Evolutionary conservation across 441 rosid genomes (phyloP).

Genomic region (Gossypium lobatum): DNA sequence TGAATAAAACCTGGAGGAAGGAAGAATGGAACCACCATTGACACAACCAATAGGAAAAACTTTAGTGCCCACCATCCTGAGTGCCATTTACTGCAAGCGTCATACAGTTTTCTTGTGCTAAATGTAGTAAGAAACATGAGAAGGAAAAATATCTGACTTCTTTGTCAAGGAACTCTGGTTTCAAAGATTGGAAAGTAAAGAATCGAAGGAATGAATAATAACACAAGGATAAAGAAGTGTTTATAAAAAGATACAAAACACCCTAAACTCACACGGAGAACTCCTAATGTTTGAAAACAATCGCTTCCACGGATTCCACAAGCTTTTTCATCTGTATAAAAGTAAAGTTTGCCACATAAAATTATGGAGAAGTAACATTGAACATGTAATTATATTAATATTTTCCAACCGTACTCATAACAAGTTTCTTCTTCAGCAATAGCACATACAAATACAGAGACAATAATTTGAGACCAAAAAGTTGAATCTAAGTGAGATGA

Average conservation of each 20-base stretch:
- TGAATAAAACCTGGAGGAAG: constrained; percentile 55
- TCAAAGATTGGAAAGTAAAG: neutral
- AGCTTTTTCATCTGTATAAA: constrained; percentile 49
- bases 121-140: constrained; percentile 59
- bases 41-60: constrained; percentile 36
- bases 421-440: neutral
- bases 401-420: neutral
- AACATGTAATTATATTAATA: neutral
- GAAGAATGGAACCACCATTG: constrained; percentile 56
- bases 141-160: constrained; percentile 63
- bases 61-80: constrained; percentile 64
- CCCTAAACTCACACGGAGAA: constrained; percentile 84
- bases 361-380: neutral
- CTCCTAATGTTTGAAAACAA: constrained; percentile 64
- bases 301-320: constrained; percentile 58
- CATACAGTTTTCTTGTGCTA: constrained; percentile 50
- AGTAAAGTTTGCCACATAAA: neutral
- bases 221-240: neutral
- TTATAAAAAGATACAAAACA: constrained; percentile 66
- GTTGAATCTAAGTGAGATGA: neutral
- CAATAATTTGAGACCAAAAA: neutral
- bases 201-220: neutral
- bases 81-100: constrained; percentile 61
- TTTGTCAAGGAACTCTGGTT: constrained; percentile 28
- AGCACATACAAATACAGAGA: neutral